phyloP scores from a whole-genome alignment of 23 red algal species.

The Gracilaria domingensis region DNA sequence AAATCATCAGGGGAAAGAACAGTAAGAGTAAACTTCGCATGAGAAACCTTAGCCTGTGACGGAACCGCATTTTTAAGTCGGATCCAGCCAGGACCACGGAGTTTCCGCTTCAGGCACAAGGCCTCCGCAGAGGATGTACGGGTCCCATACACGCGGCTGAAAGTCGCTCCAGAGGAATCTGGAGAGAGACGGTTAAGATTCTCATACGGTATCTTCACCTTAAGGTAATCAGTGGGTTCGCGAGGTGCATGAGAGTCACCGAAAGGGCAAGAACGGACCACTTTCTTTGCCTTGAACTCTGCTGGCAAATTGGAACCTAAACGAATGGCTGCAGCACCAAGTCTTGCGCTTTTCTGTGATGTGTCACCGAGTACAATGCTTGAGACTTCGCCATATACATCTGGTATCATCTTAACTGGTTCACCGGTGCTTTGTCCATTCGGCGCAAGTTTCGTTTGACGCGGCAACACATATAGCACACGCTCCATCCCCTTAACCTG shows the following conservation, averaged over 20 bases:
- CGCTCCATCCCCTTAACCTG: constrained; percentile 83
- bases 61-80: constrained; percentile 59
- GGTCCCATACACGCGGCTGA: constrained; percentile 86
- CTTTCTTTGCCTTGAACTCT: constrained; percentile 72
- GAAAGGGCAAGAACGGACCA: constrained; percentile 62
- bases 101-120: constrained; percentile 72
- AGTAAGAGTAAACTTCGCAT: constrained; percentile 60
- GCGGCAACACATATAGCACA: constrained; percentile 83
- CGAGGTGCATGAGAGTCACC: constrained; percentile 65
- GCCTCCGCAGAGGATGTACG: constrained; percentile 66
- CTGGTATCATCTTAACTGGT: constrained; percentile 50
- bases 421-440: constrained; percentile 28
- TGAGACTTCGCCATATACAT: constrained; percentile 67
- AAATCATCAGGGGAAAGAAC: constrained; percentile 30
- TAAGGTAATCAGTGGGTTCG: constrained; percentile 75
- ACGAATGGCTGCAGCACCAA: constrained; percentile 3
- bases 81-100: constrained; percentile 92
- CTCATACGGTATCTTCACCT: constrained; percentile 87
- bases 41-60: constrained; percentile 53
- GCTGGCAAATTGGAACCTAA: constrained; percentile 41
- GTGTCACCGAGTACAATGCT: constrained; percentile 38
- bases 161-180: constrained; percentile 73
- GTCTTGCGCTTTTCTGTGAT: background rate
- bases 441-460: constrained; percentile 22
- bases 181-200: constrained; percentile 36